Conservation (phyloP, 306 rosid genomes). For the Fagus sylvatica region DNA sequence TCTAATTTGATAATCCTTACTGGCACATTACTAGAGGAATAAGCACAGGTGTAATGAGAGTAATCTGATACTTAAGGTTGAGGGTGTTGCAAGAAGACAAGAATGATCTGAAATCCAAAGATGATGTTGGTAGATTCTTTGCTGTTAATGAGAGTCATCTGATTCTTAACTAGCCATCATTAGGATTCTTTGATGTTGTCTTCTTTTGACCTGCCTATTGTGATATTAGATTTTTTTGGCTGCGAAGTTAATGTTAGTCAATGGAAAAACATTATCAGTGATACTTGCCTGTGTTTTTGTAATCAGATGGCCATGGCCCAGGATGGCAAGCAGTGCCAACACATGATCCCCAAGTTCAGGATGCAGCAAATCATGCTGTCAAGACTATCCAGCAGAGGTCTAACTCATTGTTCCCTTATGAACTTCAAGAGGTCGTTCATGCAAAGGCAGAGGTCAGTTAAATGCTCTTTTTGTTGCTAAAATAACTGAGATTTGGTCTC, state of each 20-base stretch:
- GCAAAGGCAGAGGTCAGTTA: slow-evolving; percentile 83
- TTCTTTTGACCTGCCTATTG: not conserved
- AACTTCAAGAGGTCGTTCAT: slow-evolving; percentile 67
- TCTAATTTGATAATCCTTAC: no score
- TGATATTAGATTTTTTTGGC: not conserved
- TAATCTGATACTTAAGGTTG: no score
- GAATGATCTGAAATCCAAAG: no score
- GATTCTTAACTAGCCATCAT: not conserved
- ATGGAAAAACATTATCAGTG: not conserved
- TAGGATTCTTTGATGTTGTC: not conserved
- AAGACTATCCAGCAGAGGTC: slow-evolving; percentile 73
- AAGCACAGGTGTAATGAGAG: no score
- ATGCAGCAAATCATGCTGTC: slow-evolving; percentile 79
- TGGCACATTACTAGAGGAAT: no score
- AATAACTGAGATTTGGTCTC: not conserved
- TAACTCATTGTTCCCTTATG: slow-evolving; percentile 67
- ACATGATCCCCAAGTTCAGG: slow-evolving; percentile 75
- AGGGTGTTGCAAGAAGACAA: no score
- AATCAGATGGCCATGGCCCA: slow-evolving; percentile 49
- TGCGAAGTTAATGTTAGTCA: not conserved
- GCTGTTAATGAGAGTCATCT: not conserved
- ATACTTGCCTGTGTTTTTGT: slow-evolving; percentile 11
- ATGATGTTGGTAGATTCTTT: no score
- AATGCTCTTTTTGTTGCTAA: not conserved
- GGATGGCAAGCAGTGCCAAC: slow-evolving; percentile 71